phyloP scores from a whole-genome alignment of 2,329 filamentous ascomycete genomes.

The Rhynchosporium agropyri region DNA sequence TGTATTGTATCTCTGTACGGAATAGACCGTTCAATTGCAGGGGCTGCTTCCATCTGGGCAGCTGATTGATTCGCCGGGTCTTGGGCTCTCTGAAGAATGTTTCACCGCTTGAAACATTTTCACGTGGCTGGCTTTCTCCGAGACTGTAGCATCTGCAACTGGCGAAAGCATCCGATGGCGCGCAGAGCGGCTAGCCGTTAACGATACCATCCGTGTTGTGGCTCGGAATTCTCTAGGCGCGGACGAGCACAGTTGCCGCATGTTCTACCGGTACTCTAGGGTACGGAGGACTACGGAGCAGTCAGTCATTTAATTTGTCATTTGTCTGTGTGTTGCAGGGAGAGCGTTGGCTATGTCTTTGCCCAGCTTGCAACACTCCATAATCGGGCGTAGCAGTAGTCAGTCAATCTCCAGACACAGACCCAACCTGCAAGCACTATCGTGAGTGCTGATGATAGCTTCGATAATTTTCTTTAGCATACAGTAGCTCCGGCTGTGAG shows the following conservation, averaged over 20 bases:
- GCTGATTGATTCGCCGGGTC: too few relatives aligned
- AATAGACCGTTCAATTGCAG: too few relatives aligned
- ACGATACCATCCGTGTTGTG: neutral
- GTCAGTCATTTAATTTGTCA: too few relatives aligned
- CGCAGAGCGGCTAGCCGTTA: too few relatives aligned
- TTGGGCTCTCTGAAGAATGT: neutral
- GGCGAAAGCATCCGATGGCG: neutral
- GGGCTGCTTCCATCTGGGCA: too few relatives aligned
- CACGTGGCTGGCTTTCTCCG: slow-evolving; percentile 4
- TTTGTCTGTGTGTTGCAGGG: slow-evolving; percentile 11
- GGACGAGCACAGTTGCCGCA: neutral
- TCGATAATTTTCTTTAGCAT: neutral
- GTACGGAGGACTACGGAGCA: neutral
- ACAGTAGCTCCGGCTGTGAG: neutral
- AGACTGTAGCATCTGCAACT: neutral
- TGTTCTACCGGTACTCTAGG: neutral
- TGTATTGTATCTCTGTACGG: too few relatives aligned
- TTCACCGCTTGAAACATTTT: slow-evolving; percentile 16
- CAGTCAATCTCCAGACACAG: too few relatives aligned
- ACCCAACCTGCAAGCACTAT: neutral
- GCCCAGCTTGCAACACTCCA: neutral
- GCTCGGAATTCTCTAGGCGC: neutral
- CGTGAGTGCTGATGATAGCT: too few relatives aligned
- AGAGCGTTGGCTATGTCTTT: neutral
- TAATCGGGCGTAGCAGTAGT: too few relatives aligned